These are phyloP conservation scores for Ganoderma leucocontextum DNA, from an alignment of 1,284 basidiomycete genomes.

Conservation along the genomic window DNA sequence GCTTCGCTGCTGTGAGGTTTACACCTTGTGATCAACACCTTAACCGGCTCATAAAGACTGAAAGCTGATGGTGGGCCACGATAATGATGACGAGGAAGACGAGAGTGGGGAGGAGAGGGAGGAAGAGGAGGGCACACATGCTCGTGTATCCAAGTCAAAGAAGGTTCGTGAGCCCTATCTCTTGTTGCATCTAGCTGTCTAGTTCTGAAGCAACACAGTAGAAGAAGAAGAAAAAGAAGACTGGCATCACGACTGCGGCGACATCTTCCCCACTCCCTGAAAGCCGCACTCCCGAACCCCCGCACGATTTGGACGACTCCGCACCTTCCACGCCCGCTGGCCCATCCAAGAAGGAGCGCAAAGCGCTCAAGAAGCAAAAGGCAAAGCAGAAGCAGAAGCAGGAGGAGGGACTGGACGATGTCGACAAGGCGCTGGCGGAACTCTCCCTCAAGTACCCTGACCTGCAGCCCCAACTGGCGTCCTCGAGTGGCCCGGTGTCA, in stretches of 20 bases:
- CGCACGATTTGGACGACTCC: not conserved
- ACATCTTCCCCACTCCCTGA: slow-evolving; percentile 20
- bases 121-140: slow-evolving; percentile 34
- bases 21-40: not conserved
- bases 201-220: not conserved
- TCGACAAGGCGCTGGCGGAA: slow-evolving; percentile 85
- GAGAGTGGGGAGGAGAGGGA: slow-evolving; percentile 44
- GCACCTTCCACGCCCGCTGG: slow-evolving; percentile 36
- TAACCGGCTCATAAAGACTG: not conserved
- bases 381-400: slow-evolving; percentile 61
- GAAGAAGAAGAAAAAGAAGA: slow-evolving; percentile 60
- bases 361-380: slow-evolving; percentile 66
- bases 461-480: slow-evolving; percentile 49
- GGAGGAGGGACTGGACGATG: slow-evolving; percentile 76
- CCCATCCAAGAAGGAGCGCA: slow-evolving; percentile 46
- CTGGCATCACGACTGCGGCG: slow-evolving; percentile 28
- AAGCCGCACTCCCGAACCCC: slow-evolving; percentile 10
- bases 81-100: slow-evolving; percentile 49
- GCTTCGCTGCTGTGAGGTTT: slow-evolving; percentile 66
- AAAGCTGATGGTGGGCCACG: slow-evolving; percentile 40
- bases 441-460: slow-evolving; percentile 78
- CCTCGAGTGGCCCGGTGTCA: slow-evolving; percentile 28
- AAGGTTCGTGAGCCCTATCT: slow-evolving; percentile 49
- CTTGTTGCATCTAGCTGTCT: not conserved
- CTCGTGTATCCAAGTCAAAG: slow-evolving; percentile 48